These are phyloP conservation scores for Solanum sparsipilum DNA, from an alignment of 257 asterid species.

Conservation along the genomic window DNA sequence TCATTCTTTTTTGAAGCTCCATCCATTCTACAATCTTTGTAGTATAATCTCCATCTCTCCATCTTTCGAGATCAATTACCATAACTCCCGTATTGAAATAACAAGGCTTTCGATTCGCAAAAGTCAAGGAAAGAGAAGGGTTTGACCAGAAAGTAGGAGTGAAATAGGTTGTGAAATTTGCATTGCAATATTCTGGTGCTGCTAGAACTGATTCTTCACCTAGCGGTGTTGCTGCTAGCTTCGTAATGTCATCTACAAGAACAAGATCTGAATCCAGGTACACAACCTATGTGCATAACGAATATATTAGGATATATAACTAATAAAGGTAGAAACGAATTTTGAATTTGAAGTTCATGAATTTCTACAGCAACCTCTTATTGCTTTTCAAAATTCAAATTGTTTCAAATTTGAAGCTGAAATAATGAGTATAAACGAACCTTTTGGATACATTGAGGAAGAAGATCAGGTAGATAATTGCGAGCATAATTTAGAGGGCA, in stretches of 20 bases:
- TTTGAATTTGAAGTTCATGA: background rate
- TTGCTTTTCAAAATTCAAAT: background rate
- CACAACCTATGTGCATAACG: background rate
- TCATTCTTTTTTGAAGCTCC: conserved; percentile 35
- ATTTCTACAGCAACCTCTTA: background rate
- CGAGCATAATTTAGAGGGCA: conserved; percentile 39
- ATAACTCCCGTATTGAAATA: conserved; percentile 37
- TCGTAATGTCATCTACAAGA: conserved; percentile 33
- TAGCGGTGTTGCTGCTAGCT: conserved; percentile 19
- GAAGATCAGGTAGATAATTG: conserved; percentile 20
- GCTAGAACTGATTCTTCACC: conserved; percentile 14
- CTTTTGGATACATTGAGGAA: conserved; percentile 16
- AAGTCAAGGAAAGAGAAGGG: conserved; percentile 26
- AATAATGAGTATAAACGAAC: background rate
- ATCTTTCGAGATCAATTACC: conserved; percentile 29
- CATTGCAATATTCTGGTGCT: conserved; percentile 37
- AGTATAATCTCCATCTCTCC: conserved; percentile 28
- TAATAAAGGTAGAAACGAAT: too few species aligned
- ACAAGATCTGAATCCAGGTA: conserved; percentile 19
- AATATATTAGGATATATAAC: background rate
- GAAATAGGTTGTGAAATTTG: conserved; percentile 29
- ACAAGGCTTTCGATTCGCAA: conserved; percentile 20
- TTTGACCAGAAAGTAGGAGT: conserved; percentile 30
- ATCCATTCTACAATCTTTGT: conserved; percentile 27
- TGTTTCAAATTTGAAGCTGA: background rate